Conservation (phyloP, 495 filamentous ascomycete genomes). For the Podospora appendiculata region DNA sequence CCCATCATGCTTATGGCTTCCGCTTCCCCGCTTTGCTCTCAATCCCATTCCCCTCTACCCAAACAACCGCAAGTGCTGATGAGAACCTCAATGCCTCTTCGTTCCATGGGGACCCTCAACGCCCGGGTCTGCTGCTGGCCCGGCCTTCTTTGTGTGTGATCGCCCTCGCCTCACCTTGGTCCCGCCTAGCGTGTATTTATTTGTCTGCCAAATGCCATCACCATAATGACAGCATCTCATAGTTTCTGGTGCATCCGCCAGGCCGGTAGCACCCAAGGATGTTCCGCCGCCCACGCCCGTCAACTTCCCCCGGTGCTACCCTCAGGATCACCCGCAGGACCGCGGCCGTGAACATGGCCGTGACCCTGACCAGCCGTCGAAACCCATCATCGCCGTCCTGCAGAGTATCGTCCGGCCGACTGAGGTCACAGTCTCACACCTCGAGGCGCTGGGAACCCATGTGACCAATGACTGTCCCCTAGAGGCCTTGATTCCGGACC, state of each 20-base stretch:
- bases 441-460: conserved; percentile 43
- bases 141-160: no score
- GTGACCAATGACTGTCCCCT: conserved; percentile 35
- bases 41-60: no score
- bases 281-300: conserved; percentile 47
- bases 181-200: no score
- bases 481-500: conserved; percentile 39
- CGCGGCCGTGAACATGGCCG: not conserved
- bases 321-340: conserved; percentile 16
- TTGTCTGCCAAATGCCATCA: no score
- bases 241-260: not conserved
- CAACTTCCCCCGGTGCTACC: conserved; percentile 38
- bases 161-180: no score
- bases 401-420: conserved; percentile 40
- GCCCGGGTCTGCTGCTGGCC: no score
- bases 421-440: conserved; percentile 36
- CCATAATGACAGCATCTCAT: no score
- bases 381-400: conserved; percentile 33
- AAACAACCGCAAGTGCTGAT: no score
- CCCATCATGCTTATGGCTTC: no score
- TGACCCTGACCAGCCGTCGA: conserved; percentile 6
- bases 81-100: no score
- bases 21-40: no score
- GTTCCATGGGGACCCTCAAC: no score
- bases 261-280: conserved; percentile 29